These are phyloP conservation scores for Biscutella laevigata DNA, from an alignment of 441 rosid species.

Conservation along the genomic window DNA sequence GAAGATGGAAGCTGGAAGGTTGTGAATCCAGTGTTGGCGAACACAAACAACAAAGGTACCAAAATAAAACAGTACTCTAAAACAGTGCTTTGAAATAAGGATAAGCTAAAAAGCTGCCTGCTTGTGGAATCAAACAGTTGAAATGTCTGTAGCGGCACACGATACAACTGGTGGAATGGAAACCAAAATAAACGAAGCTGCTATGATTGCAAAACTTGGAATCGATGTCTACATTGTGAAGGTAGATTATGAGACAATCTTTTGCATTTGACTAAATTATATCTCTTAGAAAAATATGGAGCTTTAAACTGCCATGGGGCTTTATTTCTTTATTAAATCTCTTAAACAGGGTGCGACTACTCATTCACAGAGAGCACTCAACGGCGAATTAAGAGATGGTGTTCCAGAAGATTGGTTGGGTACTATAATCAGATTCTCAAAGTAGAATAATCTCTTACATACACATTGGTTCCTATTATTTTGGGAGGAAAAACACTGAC, in stretches of 20 bases:
- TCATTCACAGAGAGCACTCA: constrained; percentile 26
- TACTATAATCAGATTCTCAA: constrained; percentile 19
- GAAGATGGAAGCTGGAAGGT: constrained; percentile 83
- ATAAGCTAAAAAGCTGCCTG: background rate
- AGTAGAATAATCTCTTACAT: background rate
- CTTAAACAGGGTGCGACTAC: constrained; percentile 18
- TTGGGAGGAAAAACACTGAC: background rate
- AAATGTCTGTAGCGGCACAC: constrained; percentile 72
- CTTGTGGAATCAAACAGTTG: constrained; percentile 37
- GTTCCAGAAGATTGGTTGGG: constrained; percentile 28
- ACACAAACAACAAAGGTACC: constrained; percentile 44
- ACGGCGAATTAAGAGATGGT: constrained; percentile 11
- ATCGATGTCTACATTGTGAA: constrained; percentile 85
- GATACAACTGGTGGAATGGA: constrained; percentile 95
- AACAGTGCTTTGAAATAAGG: background rate
- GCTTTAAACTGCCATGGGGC: background rate
- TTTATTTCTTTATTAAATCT: background rate
- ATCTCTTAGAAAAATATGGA: background rate
- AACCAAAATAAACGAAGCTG: constrained; percentile 87
- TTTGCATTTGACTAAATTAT: background rate
- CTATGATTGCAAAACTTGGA: constrained; percentile 78
- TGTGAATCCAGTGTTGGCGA: constrained; percentile 42
- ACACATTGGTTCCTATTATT: background rate
- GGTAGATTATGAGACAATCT: constrained; percentile 29
- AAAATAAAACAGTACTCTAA: background rate